These are phyloP conservation scores for Jatropha podagrica DNA, from an alignment of 441 rosid genomes.

Conservation along the genomic window DNA sequence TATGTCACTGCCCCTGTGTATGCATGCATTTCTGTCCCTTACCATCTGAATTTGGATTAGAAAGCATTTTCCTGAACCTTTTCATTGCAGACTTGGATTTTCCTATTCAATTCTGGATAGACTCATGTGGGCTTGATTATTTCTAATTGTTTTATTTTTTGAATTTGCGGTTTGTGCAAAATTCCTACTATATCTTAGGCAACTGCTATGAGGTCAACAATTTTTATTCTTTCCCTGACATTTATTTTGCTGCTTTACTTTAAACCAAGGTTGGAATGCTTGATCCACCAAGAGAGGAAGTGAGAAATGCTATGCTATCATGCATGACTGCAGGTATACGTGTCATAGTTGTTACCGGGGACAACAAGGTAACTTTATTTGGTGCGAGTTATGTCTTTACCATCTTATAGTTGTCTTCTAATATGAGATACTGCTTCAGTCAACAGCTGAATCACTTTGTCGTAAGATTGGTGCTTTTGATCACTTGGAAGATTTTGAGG, in stretches of 20 bases:
- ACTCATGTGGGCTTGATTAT: too few relatives aligned
- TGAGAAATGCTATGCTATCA: conserved; percentile 89
- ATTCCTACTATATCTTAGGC: too few relatives aligned
- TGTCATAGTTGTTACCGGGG: conserved; percentile 99
- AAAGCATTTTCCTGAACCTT: background rate
- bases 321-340: conserved; percentile 99
- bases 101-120: too few relatives aligned
- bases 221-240: conserved; percentile 9
- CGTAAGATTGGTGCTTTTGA: conserved; percentile 97
- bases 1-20: background rate
- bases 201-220: too few relatives aligned
- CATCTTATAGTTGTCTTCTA: conserved; percentile 27
- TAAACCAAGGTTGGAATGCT: conserved; percentile 89
- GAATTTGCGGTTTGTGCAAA: too few relatives aligned
- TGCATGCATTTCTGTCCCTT: background rate
- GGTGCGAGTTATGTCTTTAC: conserved; percentile 15
- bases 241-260: background rate
- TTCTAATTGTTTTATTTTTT: too few relatives aligned
- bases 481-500: conserved; percentile 74
- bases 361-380: conserved; percentile 73
- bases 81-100: background rate
- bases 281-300: conserved; percentile 99
- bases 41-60: background rate
- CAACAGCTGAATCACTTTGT: conserved; percentile 97
- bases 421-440: conserved; percentile 50